These are phyloP conservation scores for Spinacia oleracea DNA, from an alignment of 179 eudicot species.

Conservation along the genomic window DNA sequence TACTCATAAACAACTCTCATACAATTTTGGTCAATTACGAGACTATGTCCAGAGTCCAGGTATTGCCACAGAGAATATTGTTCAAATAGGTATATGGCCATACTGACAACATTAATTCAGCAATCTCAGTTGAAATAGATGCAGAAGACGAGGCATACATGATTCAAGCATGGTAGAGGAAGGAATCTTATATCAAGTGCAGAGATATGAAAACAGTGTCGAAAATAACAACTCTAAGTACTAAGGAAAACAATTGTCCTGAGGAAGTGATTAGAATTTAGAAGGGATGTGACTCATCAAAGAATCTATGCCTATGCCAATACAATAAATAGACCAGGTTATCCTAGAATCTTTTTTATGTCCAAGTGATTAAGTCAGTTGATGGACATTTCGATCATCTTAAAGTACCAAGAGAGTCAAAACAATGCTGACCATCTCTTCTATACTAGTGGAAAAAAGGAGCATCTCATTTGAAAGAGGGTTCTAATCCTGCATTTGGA, in stretches of 20 bases:
- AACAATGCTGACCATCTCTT: neutral
- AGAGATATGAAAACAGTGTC: neutral
- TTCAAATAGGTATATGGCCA: neutral
- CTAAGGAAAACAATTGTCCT: neutral
- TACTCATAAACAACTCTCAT: neutral
- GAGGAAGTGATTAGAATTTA: neutral
- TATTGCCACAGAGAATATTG: neutral
- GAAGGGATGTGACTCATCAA: neutral
- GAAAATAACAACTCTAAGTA: neutral
- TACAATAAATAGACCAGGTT: neutral
- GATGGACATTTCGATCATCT: neutral
- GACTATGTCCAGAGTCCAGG: neutral
- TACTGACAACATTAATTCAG: neutral
- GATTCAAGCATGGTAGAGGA: neutral
- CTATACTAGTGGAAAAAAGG: neutral
- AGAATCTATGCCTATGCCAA: neutral
- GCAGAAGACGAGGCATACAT: slow-evolving; percentile 1
- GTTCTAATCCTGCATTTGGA: neutral
- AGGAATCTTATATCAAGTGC: too few relatives aligned
- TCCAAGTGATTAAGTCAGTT: neutral
- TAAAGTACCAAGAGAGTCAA: neutral
- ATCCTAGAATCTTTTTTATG: neutral
- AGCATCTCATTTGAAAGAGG: neutral
- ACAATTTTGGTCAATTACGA: neutral
- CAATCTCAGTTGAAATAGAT: neutral